Base-by-base conservation (phyloP, 495 filamentous ascomycete genomes). In the Xylaria longipes region DNA sequence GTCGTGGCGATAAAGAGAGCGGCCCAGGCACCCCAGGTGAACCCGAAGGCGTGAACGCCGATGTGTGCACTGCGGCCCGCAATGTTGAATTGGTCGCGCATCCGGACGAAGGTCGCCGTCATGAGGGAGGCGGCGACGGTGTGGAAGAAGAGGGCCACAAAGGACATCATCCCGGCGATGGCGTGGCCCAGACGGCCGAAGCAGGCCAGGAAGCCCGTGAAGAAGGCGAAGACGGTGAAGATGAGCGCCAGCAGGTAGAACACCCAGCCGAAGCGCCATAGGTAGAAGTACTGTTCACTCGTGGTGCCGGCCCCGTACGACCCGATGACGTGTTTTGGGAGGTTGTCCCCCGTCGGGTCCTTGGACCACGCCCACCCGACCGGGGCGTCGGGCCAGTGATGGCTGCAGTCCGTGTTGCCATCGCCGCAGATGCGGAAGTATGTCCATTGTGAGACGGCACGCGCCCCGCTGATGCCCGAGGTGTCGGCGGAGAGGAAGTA, bases 401-500 rank as follows among this genome's bases (percentile, higher is more conserved):
- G 35, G 56, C 84, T 80, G 74, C 87, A 89, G 76, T 87, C 79
- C 17, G 35, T 37, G 73, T 89, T 88, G 74, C 74, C 80, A 39
- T 69, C 76, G 29, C 86, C 86, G 74, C 87, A 89, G 68, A 95
- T 79, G 74, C 90, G 89, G 88, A 94, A 95, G 82, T 91, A 95
- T 3, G 94, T 96, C 94, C 94, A 97, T 81, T 94, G 89, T 9
- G 93, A 90, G 9, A 87, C 72, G 43, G 87, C 41, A 14, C 85
- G 82, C 2, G 94, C 89, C 27, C 88, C 88, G 14, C 90, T 83
- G 76, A 97, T 94, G 75, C 84, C 88, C 57, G 83, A 80, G 17
- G 93, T 95, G 78, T 89, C 85, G 74, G 90, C 91, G 77, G 91
- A 87, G 39, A 97, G 88, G 86, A 97, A 97, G 83, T 91, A 97